Conservation (phyloP, 2,329 filamentous ascomycete genomes). For the Fusarium sp. region DNA sequence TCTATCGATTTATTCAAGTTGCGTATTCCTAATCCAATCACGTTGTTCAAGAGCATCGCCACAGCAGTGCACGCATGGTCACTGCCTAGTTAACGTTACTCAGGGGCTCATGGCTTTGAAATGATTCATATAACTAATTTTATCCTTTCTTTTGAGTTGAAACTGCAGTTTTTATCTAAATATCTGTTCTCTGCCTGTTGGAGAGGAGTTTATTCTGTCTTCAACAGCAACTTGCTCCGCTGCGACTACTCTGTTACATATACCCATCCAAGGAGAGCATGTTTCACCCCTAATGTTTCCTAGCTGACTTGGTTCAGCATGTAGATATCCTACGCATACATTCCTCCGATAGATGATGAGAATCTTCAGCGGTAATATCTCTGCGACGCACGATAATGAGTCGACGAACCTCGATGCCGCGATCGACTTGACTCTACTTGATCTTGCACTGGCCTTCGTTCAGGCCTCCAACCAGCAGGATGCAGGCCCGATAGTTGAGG, state of each 20-base stretch:
- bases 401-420: conserved; percentile 4
- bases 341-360: neutral
- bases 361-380: conserved; percentile 10
- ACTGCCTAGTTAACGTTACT: conserved; percentile 12
- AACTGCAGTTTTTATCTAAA: neutral
- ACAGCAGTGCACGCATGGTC: conserved; percentile 11
- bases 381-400: neutral
- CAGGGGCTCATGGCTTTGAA: neutral
- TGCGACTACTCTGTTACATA: neutral
- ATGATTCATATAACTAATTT: neutral
- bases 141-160: neutral
- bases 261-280: neutral
- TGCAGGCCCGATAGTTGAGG: conserved; percentile 28
- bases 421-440: conserved; percentile 22
- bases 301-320: neutral
- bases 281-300: neutral
- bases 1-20: neutral
- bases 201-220: neutral
- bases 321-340: neutral
- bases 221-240: neutral
- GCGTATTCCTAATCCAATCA: conserved; percentile 9
- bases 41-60: conserved; percentile 7
- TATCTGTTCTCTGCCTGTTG: neutral
- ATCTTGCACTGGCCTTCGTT: neutral
- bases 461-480: conserved; percentile 32